Evolutionary conservation across 129 eudicot genomes (phyloP).

Genomic region (Escallonia herrerae): DNA sequence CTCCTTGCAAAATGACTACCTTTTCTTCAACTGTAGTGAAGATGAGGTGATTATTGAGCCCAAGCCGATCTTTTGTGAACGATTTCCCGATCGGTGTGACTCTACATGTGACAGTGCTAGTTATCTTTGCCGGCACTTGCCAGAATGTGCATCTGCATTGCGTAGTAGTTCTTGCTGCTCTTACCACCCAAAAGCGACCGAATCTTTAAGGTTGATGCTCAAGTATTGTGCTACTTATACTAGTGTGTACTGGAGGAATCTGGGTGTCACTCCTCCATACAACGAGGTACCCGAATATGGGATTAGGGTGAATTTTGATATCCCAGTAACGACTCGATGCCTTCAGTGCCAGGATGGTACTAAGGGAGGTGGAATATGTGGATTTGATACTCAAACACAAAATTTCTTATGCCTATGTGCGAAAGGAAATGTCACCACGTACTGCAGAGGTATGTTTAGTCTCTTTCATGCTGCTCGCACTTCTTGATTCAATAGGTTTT

Average conservation of each 20-base stretch:
- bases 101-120: constrained; percentile 80
- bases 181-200: constrained; percentile 84
- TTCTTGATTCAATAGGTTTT: too few relatives aligned
- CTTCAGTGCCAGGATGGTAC: constrained; percentile 63
- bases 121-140: constrained; percentile 75
- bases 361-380: constrained; percentile 83
- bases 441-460: constrained; percentile 54
- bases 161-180: constrained; percentile 70
- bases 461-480: too few relatives aligned
- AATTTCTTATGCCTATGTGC: constrained; percentile 73
- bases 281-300: constrained; percentile 80
- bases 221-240: constrained; percentile 69
- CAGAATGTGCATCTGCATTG: constrained; percentile 45
- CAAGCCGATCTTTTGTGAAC: constrained; percentile 71
- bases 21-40: constrained; percentile 79
- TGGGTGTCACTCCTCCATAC: constrained; percentile 47
- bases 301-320: constrained; percentile 72
- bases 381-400: constrained; percentile 57
- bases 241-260: constrained; percentile 89
- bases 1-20: constrained; percentile 75
- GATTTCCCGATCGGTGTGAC: constrained; percentile 81
- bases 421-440: constrained; percentile 69
- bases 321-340: constrained; percentile 74
- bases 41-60: constrained; percentile 63
- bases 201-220: constrained; percentile 77